Conservation (phyloP, 345 rosid genomes). For the Dimocarpus longan region DNA sequence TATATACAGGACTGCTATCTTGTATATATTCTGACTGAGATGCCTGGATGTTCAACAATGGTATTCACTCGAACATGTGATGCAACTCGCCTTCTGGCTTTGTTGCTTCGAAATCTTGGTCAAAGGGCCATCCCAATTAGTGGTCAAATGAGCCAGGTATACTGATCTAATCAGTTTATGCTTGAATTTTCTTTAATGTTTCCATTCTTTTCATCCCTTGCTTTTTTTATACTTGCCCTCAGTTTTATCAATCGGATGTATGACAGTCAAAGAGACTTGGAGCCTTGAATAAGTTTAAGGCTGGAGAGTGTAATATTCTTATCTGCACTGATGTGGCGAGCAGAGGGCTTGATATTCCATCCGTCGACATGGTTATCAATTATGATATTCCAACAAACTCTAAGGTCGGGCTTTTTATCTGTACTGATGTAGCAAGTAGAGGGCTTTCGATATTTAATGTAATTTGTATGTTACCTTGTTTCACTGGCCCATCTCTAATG, state of each 20-base stretch:
- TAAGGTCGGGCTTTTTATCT: slow-evolving; percentile 44
- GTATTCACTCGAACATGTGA: slow-evolving; percentile 94
- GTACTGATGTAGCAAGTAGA: not conserved
- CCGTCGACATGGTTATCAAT: slow-evolving; percentile 95
- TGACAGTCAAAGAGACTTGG: slow-evolving; percentile 90
- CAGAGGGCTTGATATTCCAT: slow-evolving; percentile 96
- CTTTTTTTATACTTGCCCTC: slow-evolving; percentile 5
- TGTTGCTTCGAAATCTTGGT: slow-evolving; percentile 84
- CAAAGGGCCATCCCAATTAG: slow-evolving; percentile 91
- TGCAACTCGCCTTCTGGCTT: slow-evolving; percentile 73
- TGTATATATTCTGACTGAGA: slow-evolving; percentile 72
- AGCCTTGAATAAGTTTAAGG: slow-evolving; percentile 89
- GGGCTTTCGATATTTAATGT: not conserved
- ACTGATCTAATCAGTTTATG: not conserved
- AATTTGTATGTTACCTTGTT: not conserved
- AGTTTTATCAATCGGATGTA: slow-evolving; percentile 8
- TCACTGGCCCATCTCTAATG: not conserved
- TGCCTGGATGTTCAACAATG: slow-evolving; percentile 80
- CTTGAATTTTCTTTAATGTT: not conserved
- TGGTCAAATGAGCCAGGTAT: slow-evolving; percentile 96
- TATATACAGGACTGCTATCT: slow-evolving; percentile 89
- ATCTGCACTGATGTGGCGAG: slow-evolving; percentile 97
- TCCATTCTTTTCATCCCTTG: not conserved
- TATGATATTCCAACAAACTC: slow-evolving; percentile 89
- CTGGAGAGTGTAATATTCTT: slow-evolving; percentile 91